Evolutionary conservation across 1,139 yeast species (phyloP).

Genomic region (Pichia sp.): DNA sequence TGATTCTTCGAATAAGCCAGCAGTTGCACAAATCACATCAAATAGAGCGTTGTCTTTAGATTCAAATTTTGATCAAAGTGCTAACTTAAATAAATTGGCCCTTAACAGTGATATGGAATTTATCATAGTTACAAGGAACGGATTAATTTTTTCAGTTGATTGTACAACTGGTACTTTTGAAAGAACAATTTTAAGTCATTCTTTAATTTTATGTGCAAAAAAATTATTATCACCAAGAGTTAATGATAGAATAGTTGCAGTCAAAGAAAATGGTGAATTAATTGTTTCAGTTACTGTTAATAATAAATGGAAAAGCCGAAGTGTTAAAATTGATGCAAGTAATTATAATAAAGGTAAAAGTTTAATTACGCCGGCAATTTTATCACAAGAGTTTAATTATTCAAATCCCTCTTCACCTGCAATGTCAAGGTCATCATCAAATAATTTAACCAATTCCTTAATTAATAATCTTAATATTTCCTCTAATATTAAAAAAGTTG

Average conservation of each 20-base stretch:
- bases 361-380: conserved; percentile 33
- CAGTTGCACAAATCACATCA: not conserved
- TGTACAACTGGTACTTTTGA: conserved; percentile 42
- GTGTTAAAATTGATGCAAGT: conserved; percentile 41
- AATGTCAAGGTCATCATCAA: not conserved
- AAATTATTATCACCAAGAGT: conserved; percentile 65
- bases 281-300: conserved; percentile 60
- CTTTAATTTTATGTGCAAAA: conserved; percentile 43
- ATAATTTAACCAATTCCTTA: too few relatives aligned
- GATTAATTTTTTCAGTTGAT: conserved; percentile 42
- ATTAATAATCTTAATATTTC: not conserved
- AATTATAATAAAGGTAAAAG: conserved; percentile 39
- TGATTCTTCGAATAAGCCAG: too few relatives aligned
- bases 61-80: conserved; percentile 27
- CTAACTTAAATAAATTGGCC: conserved; percentile 19
- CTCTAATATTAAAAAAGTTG: conserved; percentile 4
- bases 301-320: conserved; percentile 58
- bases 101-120: conserved; percentile 32
- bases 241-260: conserved; percentile 62
- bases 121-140: conserved; percentile 36
- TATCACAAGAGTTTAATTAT: conserved; percentile 19
- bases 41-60: conserved; percentile 27
- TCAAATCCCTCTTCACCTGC: not conserved
- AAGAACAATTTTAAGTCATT: conserved; percentile 13
- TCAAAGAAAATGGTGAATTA: conserved; percentile 45